A percentile compares a stretch with the other conserved stretches of the same genome.
Evolutionary conservation across 2,329 filamentous ascomycete genomes (phyloP).

Genomic region (Aureobasidium sp.): DNA sequence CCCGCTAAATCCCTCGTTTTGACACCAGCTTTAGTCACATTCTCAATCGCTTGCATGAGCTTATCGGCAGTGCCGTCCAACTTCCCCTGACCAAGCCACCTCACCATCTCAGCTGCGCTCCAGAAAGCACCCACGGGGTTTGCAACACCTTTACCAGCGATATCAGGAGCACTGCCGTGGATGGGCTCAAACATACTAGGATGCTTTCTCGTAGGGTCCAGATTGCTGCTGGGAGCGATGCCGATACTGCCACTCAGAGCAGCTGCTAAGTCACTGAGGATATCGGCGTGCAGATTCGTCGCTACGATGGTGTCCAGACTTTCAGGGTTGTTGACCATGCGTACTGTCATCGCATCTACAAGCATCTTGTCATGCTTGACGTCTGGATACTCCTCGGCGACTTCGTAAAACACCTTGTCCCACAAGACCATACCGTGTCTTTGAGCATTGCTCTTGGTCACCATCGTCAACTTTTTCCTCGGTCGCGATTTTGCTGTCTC

Average conservation of each 20-base stretch:
- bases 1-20: constrained; percentile 55
- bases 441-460: constrained; percentile 42
- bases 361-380: constrained; percentile 42
- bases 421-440: constrained; percentile 42
- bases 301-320: constrained; percentile 40
- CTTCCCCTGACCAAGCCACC: constrained; percentile 47
- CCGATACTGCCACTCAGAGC: constrained; percentile 59
- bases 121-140: constrained; percentile 61
- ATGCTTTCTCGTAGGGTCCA: constrained; percentile 52
- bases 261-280: constrained; percentile 59
- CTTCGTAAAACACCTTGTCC: constrained; percentile 39
- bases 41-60: constrained; percentile 53
- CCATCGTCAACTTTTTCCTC: constrained; percentile 40
- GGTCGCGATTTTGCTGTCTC: constrained; percentile 35
- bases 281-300: constrained; percentile 48
- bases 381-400: constrained; percentile 38
- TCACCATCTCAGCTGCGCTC: constrained; percentile 61
- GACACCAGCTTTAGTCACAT: constrained; percentile 47
- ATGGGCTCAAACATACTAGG: constrained; percentile 51
- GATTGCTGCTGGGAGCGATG: constrained; percentile 58
- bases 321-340: constrained; percentile 36
- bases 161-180: constrained; percentile 57
- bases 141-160: constrained; percentile 53
- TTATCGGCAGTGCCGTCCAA: constrained; percentile 47
- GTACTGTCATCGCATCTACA: constrained; percentile 42